Conservation (phyloP, 352 stramenopile genomes). For the Phytopythium montanum region DNA sequence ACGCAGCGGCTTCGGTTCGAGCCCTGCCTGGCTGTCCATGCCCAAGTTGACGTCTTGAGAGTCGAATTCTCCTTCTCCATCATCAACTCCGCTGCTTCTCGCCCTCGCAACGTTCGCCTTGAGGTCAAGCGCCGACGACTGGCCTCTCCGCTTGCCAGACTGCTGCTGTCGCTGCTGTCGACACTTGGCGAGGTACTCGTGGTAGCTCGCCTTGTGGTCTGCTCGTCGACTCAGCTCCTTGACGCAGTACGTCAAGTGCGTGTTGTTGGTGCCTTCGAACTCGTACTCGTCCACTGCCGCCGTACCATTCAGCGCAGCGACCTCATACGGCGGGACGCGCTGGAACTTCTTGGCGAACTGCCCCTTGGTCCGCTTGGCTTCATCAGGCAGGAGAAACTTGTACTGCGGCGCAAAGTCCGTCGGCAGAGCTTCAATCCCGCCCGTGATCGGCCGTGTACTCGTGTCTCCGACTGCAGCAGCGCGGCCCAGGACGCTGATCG, state of each 20-base stretch:
- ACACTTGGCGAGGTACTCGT: slow-evolving; percentile 53
- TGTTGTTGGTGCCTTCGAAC: slow-evolving; percentile 81
- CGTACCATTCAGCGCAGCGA: slow-evolving; percentile 56
- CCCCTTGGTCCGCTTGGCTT: slow-evolving; percentile 59
- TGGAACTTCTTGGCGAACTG: slow-evolving; percentile 44
- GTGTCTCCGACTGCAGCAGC: slow-evolving; percentile 49
- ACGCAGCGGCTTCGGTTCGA: slow-evolving; percentile 37
- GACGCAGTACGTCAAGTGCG: slow-evolving; percentile 83
- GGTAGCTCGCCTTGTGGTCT: slow-evolving; percentile 66
- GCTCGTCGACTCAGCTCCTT: slow-evolving; percentile 70
- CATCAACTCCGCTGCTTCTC: slow-evolving; percentile 29
- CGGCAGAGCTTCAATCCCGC: slow-evolving; percentile 66
- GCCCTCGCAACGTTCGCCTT: slow-evolving; percentile 49
- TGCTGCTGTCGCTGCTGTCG: slow-evolving; percentile 35
- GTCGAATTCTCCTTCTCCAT: slow-evolving; percentile 6
- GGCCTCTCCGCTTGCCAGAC: slow-evolving; percentile 21
- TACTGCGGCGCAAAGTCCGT: slow-evolving; percentile 85
- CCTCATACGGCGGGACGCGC: slow-evolving; percentile 60
- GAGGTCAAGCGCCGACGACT: slow-evolving; percentile 18
- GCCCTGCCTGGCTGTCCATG: slow-evolving; percentile 31
- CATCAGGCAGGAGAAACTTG: slow-evolving; percentile 86
- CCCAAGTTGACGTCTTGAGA: slow-evolving; percentile 47
- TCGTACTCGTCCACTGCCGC: slow-evolving; percentile 79
- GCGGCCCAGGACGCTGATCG: slow-evolving; percentile 60
- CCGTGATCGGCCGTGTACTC: slow-evolving; percentile 30